Evolutionary conservation across 768 basidiomycete genomes (phyloP).

Genomic region (Rhizopogon sp.): DNA sequence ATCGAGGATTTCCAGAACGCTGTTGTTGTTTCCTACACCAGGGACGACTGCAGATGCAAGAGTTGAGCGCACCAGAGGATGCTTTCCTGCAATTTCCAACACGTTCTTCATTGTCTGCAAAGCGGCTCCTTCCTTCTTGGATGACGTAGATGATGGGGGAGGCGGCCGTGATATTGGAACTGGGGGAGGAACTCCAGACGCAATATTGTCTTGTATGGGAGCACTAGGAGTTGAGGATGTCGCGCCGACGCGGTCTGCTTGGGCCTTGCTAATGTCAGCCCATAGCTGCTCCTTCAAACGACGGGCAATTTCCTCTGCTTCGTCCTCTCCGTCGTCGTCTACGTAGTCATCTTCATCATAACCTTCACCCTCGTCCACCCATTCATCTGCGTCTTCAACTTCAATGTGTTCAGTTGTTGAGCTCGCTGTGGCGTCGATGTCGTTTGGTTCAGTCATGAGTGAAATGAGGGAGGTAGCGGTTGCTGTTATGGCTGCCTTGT

Average conservation of each 20-base stretch:
- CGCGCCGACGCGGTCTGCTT: constrained; percentile 34
- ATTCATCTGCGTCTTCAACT: constrained; percentile 21
- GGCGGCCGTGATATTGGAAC: neutral
- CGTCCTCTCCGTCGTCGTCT: constrained; percentile 57
- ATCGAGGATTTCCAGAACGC: constrained; percentile 52
- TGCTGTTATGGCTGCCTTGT: neutral
- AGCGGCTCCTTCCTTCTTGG: constrained; percentile 51
- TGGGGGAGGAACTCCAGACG: neutral
- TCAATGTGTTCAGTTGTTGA: neutral
- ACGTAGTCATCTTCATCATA: constrained; percentile 48
- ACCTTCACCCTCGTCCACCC: constrained; percentile 37
- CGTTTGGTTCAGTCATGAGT: neutral
- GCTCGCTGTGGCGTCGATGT: neutral
- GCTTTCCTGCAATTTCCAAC: constrained; percentile 50
- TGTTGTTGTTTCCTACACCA: constrained; percentile 35
- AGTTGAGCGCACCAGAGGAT: constrained; percentile 48
- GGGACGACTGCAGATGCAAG: constrained; percentile 51
- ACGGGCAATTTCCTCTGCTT: constrained; percentile 71
- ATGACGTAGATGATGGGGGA: constrained; percentile 5
- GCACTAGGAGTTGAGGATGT: neutral
- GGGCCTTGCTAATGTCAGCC: constrained; percentile 69
- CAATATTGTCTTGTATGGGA: neutral
- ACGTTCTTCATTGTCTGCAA: constrained; percentile 64
- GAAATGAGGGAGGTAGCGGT: neutral
- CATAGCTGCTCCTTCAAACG: constrained; percentile 71